A percentile compares a stretch with the other conserved stretches of the same genome.
Conservation (phyloP, 164 flowering plant genomes). For the Chimonanthus salicifolius region DNA sequence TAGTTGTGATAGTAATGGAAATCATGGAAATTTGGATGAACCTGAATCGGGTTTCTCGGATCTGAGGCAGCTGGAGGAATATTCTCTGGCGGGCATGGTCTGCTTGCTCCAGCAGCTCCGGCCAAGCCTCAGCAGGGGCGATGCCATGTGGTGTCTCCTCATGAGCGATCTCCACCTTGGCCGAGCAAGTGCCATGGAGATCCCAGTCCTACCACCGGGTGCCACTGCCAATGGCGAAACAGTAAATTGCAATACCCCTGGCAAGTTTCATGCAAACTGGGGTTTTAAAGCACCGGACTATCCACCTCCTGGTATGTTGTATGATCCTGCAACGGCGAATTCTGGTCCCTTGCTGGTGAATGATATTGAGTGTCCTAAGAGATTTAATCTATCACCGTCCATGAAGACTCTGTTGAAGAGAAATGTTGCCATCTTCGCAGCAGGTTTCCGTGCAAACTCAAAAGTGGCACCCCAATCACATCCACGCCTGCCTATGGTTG, state of each 20-base stretch:
- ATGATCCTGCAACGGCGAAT: constrained; percentile 33
- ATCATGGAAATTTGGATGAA: constrained; percentile 38
- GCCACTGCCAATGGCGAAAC: constrained; percentile 24
- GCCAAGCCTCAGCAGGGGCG: constrained; percentile 80
- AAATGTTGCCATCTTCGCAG: constrained; percentile 80
- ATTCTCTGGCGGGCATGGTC: constrained; percentile 74
- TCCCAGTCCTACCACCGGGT: constrained; percentile 40
- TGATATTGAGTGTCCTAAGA: constrained; percentile 70
- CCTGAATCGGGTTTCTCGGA: constrained; percentile 45
- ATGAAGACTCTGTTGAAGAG: constrained; percentile 70
- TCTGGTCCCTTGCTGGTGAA: constrained; percentile 34
- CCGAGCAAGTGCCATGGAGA: constrained; percentile 71
- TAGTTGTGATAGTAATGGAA: constrained; percentile 9
- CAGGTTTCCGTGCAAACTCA: constrained; percentile 65
- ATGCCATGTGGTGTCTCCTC: constrained; percentile 96
- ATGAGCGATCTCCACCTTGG: constrained; percentile 95
- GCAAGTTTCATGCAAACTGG: constrained; percentile 83
- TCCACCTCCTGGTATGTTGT: constrained; percentile 27
- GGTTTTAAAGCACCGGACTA: constrained; percentile 48
- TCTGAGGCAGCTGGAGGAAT: constrained; percentile 83
- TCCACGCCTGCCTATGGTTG: constrained; percentile 10
- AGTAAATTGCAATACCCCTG: constrained; percentile 26
- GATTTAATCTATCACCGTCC: constrained; percentile 78
- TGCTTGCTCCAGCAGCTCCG: constrained; percentile 70
- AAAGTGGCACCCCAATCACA: constrained; percentile 14